phyloP scores from a whole-genome alignment of 2,329 filamentous ascomycete genomes.

The Fusarium sp. region DNA sequence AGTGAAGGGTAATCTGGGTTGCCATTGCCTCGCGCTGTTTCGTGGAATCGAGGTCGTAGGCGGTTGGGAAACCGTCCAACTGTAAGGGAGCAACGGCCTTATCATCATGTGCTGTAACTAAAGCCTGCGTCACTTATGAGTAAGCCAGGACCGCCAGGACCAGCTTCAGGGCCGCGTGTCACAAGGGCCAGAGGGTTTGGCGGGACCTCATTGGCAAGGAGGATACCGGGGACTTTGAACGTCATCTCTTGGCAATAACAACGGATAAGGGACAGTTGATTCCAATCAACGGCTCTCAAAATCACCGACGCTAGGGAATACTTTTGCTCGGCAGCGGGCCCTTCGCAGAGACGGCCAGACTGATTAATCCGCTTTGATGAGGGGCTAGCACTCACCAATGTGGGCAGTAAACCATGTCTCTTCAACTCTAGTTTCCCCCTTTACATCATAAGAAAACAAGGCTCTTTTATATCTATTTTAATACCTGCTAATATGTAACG shows the following conservation, averaged over 20 bases:
- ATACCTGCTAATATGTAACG: too few relatives aligned
- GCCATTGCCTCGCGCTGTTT: too few relatives aligned
- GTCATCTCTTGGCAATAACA: background rate
- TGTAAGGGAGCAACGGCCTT: background rate
- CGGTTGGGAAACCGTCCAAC: background rate
- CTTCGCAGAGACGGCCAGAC: too few relatives aligned
- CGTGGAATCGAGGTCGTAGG: background rate
- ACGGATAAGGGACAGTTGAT: background rate
- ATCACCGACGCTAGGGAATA: background rate
- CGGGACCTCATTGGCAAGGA: background rate
- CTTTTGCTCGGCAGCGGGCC: background rate
- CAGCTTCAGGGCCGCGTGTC: background rate
- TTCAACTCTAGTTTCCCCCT: conserved; percentile 6
- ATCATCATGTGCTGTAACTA: background rate
- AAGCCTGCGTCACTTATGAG: background rate
- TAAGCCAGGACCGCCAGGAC: background rate
- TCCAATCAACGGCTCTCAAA: background rate
- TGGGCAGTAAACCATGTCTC: background rate
- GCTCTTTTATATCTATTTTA: too few relatives aligned
- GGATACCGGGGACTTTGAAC: background rate
- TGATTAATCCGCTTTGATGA: too few relatives aligned
- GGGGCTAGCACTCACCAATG: background rate
- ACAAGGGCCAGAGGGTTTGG: background rate
- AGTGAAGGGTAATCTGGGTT: background rate
- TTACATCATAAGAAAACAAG: too few relatives aligned